These are phyloP conservation scores for Sphagnum tenellum DNA, from an alignment of 225 moss, liverwort and hornwort species.

Conservation along the genomic window DNA sequence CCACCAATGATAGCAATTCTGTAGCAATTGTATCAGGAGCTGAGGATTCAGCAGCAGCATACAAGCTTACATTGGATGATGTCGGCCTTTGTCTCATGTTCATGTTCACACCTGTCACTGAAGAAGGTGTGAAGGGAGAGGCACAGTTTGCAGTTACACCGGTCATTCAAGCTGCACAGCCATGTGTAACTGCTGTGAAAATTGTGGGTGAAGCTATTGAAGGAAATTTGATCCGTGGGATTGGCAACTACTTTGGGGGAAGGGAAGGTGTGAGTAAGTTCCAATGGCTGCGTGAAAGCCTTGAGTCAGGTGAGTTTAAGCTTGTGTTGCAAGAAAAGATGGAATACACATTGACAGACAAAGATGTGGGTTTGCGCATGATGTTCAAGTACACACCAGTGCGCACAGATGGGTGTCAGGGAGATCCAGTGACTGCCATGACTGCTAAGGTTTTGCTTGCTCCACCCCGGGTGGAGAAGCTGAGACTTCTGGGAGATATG, in stretches of 20 bases:
- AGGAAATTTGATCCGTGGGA: constrained; percentile 56
- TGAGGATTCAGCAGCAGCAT: constrained; percentile 28
- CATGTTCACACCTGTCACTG: constrained; percentile 66
- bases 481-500: constrained; percentile 75
- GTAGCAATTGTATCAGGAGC: constrained; percentile 61
- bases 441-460: constrained; percentile 66
- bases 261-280: constrained; percentile 81
- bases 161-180: constrained; percentile 60
- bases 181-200: constrained; percentile 60
- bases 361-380: constrained; percentile 70
- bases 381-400: constrained; percentile 93
- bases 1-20: constrained; percentile 37
- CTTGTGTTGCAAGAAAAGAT: constrained; percentile 58
- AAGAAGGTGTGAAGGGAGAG: constrained; percentile 59
- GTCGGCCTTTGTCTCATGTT: constrained; percentile 57
- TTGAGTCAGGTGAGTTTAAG: constrained; percentile 77
- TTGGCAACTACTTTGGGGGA: constrained; percentile 75
- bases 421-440: constrained; percentile 68
- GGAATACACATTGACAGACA: constrained; percentile 50
- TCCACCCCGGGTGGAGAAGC: constrained; percentile 58
- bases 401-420: constrained; percentile 52
- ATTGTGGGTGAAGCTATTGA: constrained; percentile 73
- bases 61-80: constrained; percentile 63
- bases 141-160: constrained; percentile 35
- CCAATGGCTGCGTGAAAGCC: constrained; percentile 79